Evolutionary conservation across 176 grass and related monocot genomes (phyloP), one percentile per base, ranked within the genome.

Genomic region (Echinochloa phyllopogon): DNA sequence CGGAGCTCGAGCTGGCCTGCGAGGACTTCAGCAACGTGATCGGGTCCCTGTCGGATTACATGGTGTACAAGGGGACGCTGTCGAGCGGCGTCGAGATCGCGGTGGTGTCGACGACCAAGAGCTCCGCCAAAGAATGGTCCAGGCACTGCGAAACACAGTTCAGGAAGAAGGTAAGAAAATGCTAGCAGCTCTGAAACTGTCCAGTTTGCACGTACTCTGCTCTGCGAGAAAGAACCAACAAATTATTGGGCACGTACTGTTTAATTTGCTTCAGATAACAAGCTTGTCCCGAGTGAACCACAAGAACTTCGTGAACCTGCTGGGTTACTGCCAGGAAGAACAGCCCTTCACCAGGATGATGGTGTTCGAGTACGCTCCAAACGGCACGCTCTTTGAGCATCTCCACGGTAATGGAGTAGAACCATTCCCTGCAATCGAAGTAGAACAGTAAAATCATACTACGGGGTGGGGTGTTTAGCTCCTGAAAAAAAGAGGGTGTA

Each of bases 261-360:
- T n/a, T n/a, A n/a, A n/a, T n/a, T n/a, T n/a, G n/a, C n/a, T 87
- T 65, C 91, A 99, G 97, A 91, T 99, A 72, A 76, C 86, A 36
- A 89, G 69, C 55, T 11, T 99, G 84, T 94, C 97, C 12, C 88
- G 86, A 72, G 76, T 99, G 6, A 96, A 94, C 88, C 97, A 99
- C 86, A 92, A 92, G 88, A 96, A 99, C 63, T 96, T 96, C 72
- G 87, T 92, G 25, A 99, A 96, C 81, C 90, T 99, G 62, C 88
- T 99, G 6, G 97, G 97, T 42, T 94, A 91, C 86, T 99, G 94
- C 65, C 75, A 96, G 83, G 90, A 99, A 82, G 85, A 94, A 37
- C 75, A 88, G 45, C 92, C 97, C 5, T 99, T 99, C 48, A 94
- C 97, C n/a, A 87, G 97, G 86, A 99, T 99, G 94, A 86, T 99